Evolutionary conservation across 1,284 basidiomycete genomes (phyloP), one percentile per base, ranked within the genome.

Genomic region (Xanthoconium separans): DNA sequence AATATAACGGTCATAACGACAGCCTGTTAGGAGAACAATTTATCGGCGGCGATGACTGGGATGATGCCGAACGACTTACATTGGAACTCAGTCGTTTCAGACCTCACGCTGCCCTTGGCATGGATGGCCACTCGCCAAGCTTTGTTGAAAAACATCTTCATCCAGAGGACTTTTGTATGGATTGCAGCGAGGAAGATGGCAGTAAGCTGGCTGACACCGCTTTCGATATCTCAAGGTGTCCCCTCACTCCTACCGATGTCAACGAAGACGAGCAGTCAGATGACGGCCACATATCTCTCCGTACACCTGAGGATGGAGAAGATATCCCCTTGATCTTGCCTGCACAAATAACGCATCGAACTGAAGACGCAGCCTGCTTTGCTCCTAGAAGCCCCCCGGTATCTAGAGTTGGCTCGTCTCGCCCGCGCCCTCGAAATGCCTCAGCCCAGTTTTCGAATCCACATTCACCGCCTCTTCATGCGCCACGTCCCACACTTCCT

Each of bases 231-330:
- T 65, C 61, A 15, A 57, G 52, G 18, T 57, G 46, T 50, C 65
- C 66, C 30, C 57, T 59, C 41, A 34, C 33, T 20, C 67, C 70
- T 30, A 65, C 51, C 2, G 70, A 72, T 47, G 57, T 68, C 6
- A 59, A 55, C 10, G 66, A 68, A 10, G 65, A 70, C 16, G 66
- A 60, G 39, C 63, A 57, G 11, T 70, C 68, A 8, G 69, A 66
- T 47, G 69, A 65, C 18, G 58, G 58, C 27, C 65, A 56, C 31
- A 33, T 42, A 8, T 68, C 62, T 33, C 54, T 59, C 42, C 66
- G 56, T 15, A 72, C 63, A 29, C 67, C 67, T 33, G 63, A 63
- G 34, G 65, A 68, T 29, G 58, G 56, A 27, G 65, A 64, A 27
- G 47, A 47, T 20, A 37, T 68, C 34, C 51, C 63, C 11, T 16